Base-by-base conservation (phyloP, 495 filamentous ascomycete species). In the Tuber microsphaerosporum region DNA sequence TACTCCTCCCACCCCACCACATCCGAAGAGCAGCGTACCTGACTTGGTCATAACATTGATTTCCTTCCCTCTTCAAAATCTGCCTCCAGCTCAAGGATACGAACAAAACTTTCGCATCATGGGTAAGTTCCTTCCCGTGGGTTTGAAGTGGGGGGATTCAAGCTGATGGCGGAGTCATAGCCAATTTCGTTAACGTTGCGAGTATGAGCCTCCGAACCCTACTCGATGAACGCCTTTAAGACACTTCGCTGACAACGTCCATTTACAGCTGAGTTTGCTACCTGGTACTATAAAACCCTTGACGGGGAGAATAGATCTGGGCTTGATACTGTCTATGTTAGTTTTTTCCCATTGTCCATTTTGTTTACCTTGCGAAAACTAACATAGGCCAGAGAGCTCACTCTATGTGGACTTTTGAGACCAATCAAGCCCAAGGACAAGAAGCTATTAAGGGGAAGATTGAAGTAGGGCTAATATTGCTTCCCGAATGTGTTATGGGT, bases 401-500 rank as follows among this genome's bases (percentile, higher is more conserved):
- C 68, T 98, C 95, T 65, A 96, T 96, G 91, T 87, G 98, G 87
- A 98, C 94, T 41, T 98, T 97, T 83, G 92, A 99, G 88, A 88
- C 85, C 46, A 72, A 80, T 43, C 86, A 89, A 20, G 75, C 88
- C 45, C 85, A 87, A 77, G 94, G 94, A 75, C 83, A 85, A 5
- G 75, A 37, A 1, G 78, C 73, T 2, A 97, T 99, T 82, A 83
- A 90, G 51, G 88, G 92, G 82, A 97, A 97, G 87, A 87, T 97
- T 74, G 80, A 79, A 65, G 94, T 97, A 85, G 70, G 82, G 82
- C 43, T 76, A 68, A 44, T 6, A 19, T 42, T 48, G 2, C 69
- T 73, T 34, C 74, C 71, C 39, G 43, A 72, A 74, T 48, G 34
- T 17, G 42, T 37, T 14, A 42, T 41, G 37, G 12, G 16, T 22